Evolutionary conservation across 2,329 filamentous ascomycete genomes (phyloP), one percentile per base, ranked within the genome.

Genomic region (Colletotrichum trifolii): DNA sequence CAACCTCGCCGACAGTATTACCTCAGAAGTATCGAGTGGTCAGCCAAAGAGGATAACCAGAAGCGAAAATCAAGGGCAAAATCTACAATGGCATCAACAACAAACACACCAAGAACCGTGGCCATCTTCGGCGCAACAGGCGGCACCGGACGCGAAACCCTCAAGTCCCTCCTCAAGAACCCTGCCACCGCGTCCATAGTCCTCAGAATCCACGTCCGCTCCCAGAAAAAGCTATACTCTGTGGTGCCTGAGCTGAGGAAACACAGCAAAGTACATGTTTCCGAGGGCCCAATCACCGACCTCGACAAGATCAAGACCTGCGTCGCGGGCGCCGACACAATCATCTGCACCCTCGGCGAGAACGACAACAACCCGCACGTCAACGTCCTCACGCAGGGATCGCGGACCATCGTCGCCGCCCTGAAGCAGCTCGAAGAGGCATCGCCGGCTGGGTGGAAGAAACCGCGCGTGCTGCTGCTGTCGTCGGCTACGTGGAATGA

Each of bases 71-170:
- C 25, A 1, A 10, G 3, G 33, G 13, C 17, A 25, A 15, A 55
- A 12, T 17, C 11, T 10, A 10, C 5, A 12, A 40, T 15, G 15
- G 15, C 17, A 43, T 25, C 17, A 9, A 25, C 33, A 38, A 39
- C 15, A 25, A 50, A 38, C 2, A 57, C 54, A 47, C 15, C 52
- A 12, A 49, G 17, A 38, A 65, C 58, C 35, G 17, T 66, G 10
- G 63, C 53, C 33, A 56, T 66, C 9, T 63, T 63, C 17, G 63
- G 63, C 42, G 63, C 63, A n/a, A 66, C 63, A 13, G 63, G 63
- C 8, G 39, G 53, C 13, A 63, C 58, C 12, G 63, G 63, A 33
- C 56, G 63, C 42, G 63, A 66, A 34, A 57, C 59, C 1, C 47
- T 66, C 11, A 57, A 66, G 17, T 36, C 40, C 47, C 40, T 66